These are phyloP conservation scores for Castanea sativa DNA, from an alignment of 306 rosid genomes.

Conservation along the genomic window DNA sequence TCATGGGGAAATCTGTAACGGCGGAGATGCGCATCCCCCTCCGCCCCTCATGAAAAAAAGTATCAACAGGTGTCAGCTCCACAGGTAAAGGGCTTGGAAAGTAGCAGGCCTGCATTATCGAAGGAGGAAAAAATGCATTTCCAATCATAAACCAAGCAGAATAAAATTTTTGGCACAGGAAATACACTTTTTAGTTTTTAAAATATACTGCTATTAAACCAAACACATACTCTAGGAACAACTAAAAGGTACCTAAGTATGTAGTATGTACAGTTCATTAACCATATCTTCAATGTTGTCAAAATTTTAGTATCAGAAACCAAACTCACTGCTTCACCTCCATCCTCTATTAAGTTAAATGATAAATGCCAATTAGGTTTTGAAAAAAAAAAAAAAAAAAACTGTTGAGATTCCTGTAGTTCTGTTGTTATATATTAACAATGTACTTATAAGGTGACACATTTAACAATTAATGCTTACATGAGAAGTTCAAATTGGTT, in stretches of 20 bases:
- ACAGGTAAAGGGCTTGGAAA: slow-evolving; percentile 41
- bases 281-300: background rate
- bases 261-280: background rate
- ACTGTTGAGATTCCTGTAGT: background rate
- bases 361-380: background rate
- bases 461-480: background rate
- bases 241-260: background rate
- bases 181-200: background rate
- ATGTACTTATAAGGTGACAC: background rate
- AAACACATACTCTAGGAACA: background rate
- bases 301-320: background rate
- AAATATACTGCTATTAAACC: background rate
- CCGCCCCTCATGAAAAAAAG: slow-evolving; percentile 16
- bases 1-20: slow-evolving; percentile 31
- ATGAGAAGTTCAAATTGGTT: background rate
- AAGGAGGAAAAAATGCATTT: background rate
- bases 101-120: slow-evolving; percentile 36
- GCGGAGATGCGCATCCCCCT: slow-evolving; percentile 20
- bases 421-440: background rate
- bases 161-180: background rate
- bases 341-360: background rate
- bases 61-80: slow-evolving; percentile 31
- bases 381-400: too few species aligned
- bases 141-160: background rate
- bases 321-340: background rate